Percentiles rank a stretch among this genome's conserved stretches.
Evolutionary conservation across 2,329 filamentous ascomycete genomes (phyloP).

Genomic region (Phaeosphaeria sp.): DNA sequence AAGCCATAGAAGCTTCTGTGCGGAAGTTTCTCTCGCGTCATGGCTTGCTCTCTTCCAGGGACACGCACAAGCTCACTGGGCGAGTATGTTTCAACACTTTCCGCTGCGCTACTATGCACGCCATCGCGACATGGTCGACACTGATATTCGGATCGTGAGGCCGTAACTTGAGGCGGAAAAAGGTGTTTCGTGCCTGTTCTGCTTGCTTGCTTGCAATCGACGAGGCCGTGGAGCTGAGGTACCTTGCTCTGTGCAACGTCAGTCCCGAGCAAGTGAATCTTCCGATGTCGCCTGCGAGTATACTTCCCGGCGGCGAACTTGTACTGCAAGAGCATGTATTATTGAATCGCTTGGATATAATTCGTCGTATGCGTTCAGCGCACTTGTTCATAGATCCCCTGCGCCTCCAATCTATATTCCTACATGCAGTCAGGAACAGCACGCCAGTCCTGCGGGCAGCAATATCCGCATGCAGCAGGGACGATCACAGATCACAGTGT

Average conservation of each 20-base stretch:
- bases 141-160: not conserved
- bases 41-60: slow-evolving; percentile 8
- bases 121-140: not conserved
- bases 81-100: slow-evolving; percentile 4
- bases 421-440: not conserved
- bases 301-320: slow-evolving; percentile 4
- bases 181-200: not conserved
- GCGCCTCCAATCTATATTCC: not conserved
- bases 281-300: slow-evolving; percentile 12
- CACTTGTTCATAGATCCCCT: not conserved
- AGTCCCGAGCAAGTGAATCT: slow-evolving; percentile 1
- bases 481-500: slow-evolving; percentile 1
- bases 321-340: not conserved
- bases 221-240: not conserved
- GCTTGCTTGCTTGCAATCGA: not conserved
- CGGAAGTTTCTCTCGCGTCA: slow-evolving; percentile 16
- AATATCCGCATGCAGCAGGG: slow-evolving; percentile 11
- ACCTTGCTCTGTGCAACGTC: not conserved
- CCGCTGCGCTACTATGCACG: not conserved
- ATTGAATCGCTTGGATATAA: slow-evolving; percentile 28
- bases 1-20: slow-evolving; percentile 19
- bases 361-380: not conserved
- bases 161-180: not conserved
- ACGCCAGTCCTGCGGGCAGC: not conserved
- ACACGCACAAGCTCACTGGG: slow-evolving; percentile 16